phyloP scores from a whole-genome alignment of 2,329 filamentous ascomycete genomes.

The Sclerotinia minor region DNA sequence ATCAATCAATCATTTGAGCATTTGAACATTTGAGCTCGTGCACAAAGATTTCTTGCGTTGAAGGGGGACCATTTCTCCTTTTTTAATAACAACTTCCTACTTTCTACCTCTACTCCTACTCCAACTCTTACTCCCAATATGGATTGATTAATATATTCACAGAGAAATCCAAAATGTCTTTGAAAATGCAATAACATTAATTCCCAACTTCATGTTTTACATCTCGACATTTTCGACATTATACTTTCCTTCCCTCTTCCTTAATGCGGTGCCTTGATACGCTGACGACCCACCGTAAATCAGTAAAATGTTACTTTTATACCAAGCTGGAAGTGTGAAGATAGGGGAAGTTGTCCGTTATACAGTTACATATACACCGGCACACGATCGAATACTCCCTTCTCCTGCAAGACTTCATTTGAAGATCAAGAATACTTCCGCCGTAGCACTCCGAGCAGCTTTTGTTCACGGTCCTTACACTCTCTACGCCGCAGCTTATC shows the following conservation, averaged over 20 bases:
- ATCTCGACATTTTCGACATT: background rate
- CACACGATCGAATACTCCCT: conserved; percentile 84
- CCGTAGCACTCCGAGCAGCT: conserved; percentile 86
- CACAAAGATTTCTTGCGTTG: conserved; percentile 3
- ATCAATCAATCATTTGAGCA: background rate
- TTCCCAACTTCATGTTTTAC: background rate
- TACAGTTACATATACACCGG: conserved; percentile 88
- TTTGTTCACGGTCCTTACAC: conserved; percentile 97
- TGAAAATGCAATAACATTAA: background rate
- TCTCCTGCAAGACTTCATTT: conserved; percentile 78
- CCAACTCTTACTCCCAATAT: background rate
- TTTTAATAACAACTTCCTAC: background rate
- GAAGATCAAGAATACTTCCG: conserved; percentile 87
- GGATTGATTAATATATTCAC: background rate
- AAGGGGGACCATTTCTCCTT: conserved; percentile 1
- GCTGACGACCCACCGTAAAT: background rate
- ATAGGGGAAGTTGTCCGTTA: conserved; percentile 92
- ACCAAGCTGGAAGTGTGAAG: conserved; percentile 88
- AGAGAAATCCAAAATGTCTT: conserved; percentile 3
- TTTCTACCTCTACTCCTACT: background rate
- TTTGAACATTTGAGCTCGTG: conserved; percentile 3
- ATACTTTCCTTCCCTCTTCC: background rate
- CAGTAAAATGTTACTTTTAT: conserved; percentile 78
- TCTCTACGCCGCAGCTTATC: conserved; percentile 82
- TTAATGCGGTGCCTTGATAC: background rate